These are phyloP conservation scores for Cystobasidiopsis lactophilus DNA, from an alignment of 768 basidiomycete species.

Conservation along the genomic window DNA sequence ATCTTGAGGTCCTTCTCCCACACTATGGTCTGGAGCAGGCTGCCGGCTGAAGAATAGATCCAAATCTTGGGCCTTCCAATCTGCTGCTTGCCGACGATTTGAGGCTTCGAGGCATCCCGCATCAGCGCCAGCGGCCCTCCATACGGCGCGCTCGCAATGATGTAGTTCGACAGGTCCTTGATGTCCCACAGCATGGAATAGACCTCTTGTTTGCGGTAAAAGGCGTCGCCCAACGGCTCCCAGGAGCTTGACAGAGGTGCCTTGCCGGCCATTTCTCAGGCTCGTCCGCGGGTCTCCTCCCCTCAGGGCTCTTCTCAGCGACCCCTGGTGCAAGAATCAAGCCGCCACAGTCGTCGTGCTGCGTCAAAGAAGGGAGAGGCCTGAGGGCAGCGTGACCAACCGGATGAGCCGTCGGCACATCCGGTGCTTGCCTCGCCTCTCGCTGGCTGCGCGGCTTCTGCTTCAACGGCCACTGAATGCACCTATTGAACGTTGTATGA, in stretches of 20 bases:
- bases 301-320: too few relatives aligned
- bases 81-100: constrained; percentile 28
- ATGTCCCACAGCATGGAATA: constrained; percentile 63
- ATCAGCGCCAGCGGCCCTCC: constrained; percentile 82
- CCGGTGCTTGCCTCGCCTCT: too few relatives aligned
- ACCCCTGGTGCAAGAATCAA: too few relatives aligned
- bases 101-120: constrained; percentile 55
- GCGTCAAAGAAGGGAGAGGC: too few relatives aligned
- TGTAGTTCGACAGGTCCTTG: constrained; percentile 48
- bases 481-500: too few relatives aligned
- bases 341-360: too few relatives aligned
- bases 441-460: too few relatives aligned
- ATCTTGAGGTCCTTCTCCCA: constrained; percentile 71
- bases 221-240: constrained; percentile 37
- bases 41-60: constrained; percentile 67
- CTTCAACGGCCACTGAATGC: too few relatives aligned
- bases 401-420: too few relatives aligned
- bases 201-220: constrained; percentile 57
- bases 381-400: too few relatives aligned
- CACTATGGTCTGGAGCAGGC: constrained; percentile 28
- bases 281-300: too few relatives aligned
- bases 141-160: constrained; percentile 57
- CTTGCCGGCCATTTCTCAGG: too few relatives aligned
- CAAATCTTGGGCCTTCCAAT: constrained; percentile 62
- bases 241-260: neutral